Evolutionary conservation across 1,139 yeast genomes (phyloP), one percentile per base, ranked within the genome.

Genomic region (Debaryomyces udenii): DNA sequence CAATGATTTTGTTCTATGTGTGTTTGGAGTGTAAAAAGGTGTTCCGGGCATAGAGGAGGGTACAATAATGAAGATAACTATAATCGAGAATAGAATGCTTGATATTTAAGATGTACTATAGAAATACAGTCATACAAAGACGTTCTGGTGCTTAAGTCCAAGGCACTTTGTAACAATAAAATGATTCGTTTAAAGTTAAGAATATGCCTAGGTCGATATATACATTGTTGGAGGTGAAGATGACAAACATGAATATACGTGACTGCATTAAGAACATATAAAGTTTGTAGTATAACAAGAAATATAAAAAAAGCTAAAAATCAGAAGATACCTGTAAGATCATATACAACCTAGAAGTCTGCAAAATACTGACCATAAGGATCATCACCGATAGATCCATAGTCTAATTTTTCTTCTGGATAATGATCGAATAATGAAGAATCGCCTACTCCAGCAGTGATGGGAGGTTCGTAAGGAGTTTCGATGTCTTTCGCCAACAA

Each of bases 1-100:
- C 94, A 50, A 93, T 93, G 99, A 86, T 86, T 45, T 75, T 93
- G 66, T 93, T 93, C 62, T 93, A 88, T 62, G 99, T 93, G 42
- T 93, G 99, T 64, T 68, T 87, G 52, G 78, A 83, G 42, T 93
- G 99, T 63, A 86, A 88, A 47, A 81, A 86, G 58, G 89, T 86
- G 41, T 86, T 88, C 51, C 63, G 70, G 44, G 67, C 68, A 17
- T 61, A n/a, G 66, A 43, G n/a, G 4, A 4, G 14, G 7, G 22
- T 6, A 5, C 22, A 20, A 7, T 20, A 20, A 20, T n/a, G 7
- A 6, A 20, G 22, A 20, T 5, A 20, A 20, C 7, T 7, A 20
- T 20, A 20, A 20, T 20, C 7, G 22, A 20, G 22, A 7, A 7
- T 6, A 20, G 7, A 20, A 20, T 20, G 22, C 22, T 20, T 6